Conservation (phyloP, 2,329 filamentous ascomycete species). For the Lizonia empirigonia region DNA sequence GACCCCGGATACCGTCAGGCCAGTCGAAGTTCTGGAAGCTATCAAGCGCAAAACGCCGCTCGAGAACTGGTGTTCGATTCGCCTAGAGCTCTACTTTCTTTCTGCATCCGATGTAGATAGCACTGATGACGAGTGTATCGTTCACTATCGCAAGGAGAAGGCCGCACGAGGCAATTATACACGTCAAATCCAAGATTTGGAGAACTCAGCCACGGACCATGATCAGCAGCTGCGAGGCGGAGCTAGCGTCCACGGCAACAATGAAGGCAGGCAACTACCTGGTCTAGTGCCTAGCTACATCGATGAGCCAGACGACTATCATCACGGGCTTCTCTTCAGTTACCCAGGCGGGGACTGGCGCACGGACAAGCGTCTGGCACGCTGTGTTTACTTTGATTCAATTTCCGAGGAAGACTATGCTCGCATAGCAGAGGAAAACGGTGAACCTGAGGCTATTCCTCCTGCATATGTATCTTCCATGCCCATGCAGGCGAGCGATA, state of each 20-base stretch:
- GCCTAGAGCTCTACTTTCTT: slow-evolving; percentile 11
- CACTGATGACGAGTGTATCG: slow-evolving; percentile 6
- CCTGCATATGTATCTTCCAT: slow-evolving; percentile 7
- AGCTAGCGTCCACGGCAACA: slow-evolving; percentile 9
- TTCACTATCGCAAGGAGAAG: slow-evolving; percentile 17
- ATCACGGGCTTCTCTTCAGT: slow-evolving; percentile 7
- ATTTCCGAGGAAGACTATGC: slow-evolving; percentile 10
- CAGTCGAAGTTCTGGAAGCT: slow-evolving; percentile 14
- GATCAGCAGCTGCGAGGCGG: slow-evolving; percentile 12
- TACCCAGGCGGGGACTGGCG: slow-evolving; percentile 6
- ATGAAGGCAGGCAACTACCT: slow-evolving; percentile 9
- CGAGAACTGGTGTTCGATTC: slow-evolving; percentile 9
- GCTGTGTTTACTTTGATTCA: slow-evolving; percentile 2
- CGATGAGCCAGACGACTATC: slow-evolving; percentile 5
- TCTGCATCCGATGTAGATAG: slow-evolving; percentile 1
- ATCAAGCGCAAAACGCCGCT: slow-evolving; percentile 12
- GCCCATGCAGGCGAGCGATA: slow-evolving; percentile 11
- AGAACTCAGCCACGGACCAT: slow-evolving; percentile 11
- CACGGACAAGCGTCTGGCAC: slow-evolving; percentile 9
- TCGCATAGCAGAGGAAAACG: slow-evolving; percentile 1
- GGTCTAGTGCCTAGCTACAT: slow-evolving; percentile 15
- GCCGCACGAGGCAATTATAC: slow-evolving; percentile 11
- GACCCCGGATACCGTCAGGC: slow-evolving; percentile 15
- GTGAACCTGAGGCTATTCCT: slow-evolving; percentile 2
- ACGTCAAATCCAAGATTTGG: slow-evolving; percentile 13